A percentile compares a stretch with the other conserved stretches of the same genome.
Evolutionary conservation across 208 protist genomes (phyloP).

Genomic region (Leishmania braziliensis): DNA sequence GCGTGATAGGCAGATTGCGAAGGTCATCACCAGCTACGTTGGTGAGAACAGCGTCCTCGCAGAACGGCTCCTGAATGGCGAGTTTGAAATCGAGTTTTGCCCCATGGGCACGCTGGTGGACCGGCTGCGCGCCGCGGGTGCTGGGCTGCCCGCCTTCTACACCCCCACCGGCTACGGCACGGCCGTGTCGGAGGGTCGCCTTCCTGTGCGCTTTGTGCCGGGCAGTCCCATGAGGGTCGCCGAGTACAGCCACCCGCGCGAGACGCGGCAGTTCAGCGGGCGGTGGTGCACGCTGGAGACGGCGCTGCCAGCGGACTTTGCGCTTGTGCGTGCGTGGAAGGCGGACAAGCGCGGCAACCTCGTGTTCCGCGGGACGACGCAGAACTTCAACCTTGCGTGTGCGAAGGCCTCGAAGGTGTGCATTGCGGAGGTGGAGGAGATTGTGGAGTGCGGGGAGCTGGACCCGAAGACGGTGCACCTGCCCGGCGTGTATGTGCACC

Average conservation of each 20-base stretch:
- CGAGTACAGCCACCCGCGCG: slow-evolving; percentile 45
- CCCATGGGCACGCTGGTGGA: slow-evolving; percentile 96
- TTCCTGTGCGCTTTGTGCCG: slow-evolving; percentile 86
- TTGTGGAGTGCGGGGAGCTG: slow-evolving; percentile 87
- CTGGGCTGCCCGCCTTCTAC: slow-evolving; percentile 95
- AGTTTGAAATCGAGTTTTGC: slow-evolving; percentile 93
- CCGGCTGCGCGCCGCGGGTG: slow-evolving; percentile 87
- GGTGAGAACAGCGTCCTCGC: slow-evolving; percentile 92
- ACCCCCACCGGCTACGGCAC: slow-evolving; percentile 93
- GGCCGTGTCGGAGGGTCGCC: slow-evolving; percentile 60
- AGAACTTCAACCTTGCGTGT: slow-evolving; percentile 92
- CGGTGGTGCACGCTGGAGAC: slow-evolving; percentile 86
- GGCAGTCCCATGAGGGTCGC: slow-evolving; percentile 67
- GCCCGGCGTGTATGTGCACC: slow-evolving; percentile 91
- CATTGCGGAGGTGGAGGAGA: slow-evolving; percentile 95
- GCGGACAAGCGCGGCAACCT: slow-evolving; percentile 79
- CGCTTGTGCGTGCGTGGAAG: slow-evolving; percentile 93
- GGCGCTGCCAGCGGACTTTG: slow-evolving; percentile 88
- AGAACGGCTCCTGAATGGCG: slow-evolving; percentile 85
- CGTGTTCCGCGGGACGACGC: slow-evolving; percentile 82
- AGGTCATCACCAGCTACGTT: slow-evolving; percentile 91
- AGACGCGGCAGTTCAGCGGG: slow-evolving; percentile 81
- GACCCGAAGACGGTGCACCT: slow-evolving; percentile 89
- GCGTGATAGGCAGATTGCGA: slow-evolving; percentile 70
- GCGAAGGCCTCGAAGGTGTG: slow-evolving; percentile 86